Percentiles rank a stretch among this genome's conserved stretches.
These are phyloP conservation scores for Trebouxia sp. DNA, from an alignment of 139 green algal genomes.

Conservation along the genomic window DNA sequence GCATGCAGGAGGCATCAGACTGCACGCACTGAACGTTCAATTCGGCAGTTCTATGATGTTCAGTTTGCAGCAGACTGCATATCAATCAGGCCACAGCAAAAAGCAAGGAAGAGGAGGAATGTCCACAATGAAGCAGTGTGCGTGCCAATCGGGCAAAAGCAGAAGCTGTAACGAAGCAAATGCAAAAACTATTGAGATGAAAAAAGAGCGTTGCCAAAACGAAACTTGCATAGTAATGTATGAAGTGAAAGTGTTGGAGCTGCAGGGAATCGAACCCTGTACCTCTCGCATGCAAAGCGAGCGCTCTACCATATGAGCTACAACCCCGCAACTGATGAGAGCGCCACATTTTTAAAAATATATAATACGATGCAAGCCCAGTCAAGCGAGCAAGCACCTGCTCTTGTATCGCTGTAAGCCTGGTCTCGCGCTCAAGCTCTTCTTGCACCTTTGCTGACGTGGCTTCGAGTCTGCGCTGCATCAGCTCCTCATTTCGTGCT, in stretches of 20 bases:
- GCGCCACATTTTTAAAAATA: not conserved
- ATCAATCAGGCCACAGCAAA: no score
- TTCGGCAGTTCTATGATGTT: no score
- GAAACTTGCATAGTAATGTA: no score
- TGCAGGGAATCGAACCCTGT: constrained; percentile 31
- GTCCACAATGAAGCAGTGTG: no score
- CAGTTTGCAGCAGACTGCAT: no score
- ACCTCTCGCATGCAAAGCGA: constrained; percentile 28
- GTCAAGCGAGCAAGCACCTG: no score
- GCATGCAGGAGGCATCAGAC: no score
- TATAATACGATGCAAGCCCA: not conserved
- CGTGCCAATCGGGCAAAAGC: no score
- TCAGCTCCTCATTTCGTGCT: not conserved
- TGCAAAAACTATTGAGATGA: no score
- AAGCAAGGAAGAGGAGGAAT: not conserved
- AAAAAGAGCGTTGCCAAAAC: no score
- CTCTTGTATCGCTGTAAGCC: not conserved
- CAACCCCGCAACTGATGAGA: not conserved
- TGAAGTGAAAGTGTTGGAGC: not conserved
- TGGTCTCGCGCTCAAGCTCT: not conserved
- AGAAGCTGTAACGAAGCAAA: no score
- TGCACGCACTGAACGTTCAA: no score
- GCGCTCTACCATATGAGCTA: constrained; percentile 34
- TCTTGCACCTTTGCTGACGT: not conserved
- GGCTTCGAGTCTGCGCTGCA: not conserved